These are phyloP conservation scores for Ustilago xerochloae DNA, from an alignment of 1,284 basidiomycete genomes.

Conservation along the genomic window DNA sequence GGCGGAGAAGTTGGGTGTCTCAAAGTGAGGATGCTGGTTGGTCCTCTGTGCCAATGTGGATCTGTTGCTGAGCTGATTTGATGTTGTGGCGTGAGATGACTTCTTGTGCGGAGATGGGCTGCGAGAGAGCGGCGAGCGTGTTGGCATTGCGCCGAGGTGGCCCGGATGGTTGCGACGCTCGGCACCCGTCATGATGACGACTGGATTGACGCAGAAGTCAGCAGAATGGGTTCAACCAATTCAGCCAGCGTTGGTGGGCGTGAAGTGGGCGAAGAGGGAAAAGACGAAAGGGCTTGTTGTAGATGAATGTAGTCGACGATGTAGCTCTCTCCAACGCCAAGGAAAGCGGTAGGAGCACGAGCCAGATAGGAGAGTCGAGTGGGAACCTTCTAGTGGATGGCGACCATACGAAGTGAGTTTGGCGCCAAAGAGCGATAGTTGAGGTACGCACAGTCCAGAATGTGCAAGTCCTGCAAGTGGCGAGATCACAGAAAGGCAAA, in stretches of 20 bases:
- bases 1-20: conserved; percentile 11
- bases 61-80: conserved; percentile 8
- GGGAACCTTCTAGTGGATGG: background rate
- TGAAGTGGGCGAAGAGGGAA: background rate
- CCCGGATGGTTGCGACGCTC: conserved; percentile 43
- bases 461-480: too few species aligned
- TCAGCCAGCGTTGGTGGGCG: background rate
- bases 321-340: too few species aligned
- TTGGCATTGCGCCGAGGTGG: conserved; percentile 22
- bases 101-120: conserved; percentile 31
- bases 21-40: conserved; percentile 30
- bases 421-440: too few species aligned
- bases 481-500: too few species aligned
- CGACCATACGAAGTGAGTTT: background rate
- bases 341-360: too few species aligned
- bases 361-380: background rate
- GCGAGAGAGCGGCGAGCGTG: conserved; percentile 19
- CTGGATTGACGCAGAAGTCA: conserved; percentile 1
- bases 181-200: conserved; percentile 35
- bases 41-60: conserved; percentile 29
- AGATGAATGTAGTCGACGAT: background rate
- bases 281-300: too few species aligned
- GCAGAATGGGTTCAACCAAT: too few species aligned
- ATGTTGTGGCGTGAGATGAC: background rate
- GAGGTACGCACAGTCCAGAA: too few species aligned